A percentile compares a stretch with the other conserved stretches of the same genome.
phyloP scores from a whole-genome alignment of 495 filamentous ascomycete genomes.

The Pyronema omphalodes region DNA sequence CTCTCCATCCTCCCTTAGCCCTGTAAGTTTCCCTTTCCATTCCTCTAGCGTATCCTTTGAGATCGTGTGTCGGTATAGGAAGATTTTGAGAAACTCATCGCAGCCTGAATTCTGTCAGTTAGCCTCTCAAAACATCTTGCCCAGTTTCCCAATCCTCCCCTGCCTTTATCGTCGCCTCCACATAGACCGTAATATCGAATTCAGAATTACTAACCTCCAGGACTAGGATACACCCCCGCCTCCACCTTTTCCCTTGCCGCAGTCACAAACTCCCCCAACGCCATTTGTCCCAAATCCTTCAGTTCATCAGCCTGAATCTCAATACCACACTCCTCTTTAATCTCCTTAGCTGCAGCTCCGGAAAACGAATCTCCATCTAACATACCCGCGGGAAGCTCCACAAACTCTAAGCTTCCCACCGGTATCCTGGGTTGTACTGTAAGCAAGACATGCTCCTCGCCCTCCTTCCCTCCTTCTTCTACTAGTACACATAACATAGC shows the following conservation, averaged over 20 bases:
- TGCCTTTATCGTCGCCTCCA: no score
- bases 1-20: conserved; percentile 58
- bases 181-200: no score
- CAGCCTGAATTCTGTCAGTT: conserved; percentile 25
- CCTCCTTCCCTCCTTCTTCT: conserved; percentile 41
- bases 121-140: neutral
- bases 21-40: conserved; percentile 60
- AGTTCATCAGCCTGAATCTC: conserved; percentile 34
- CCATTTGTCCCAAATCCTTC: conserved; percentile 50
- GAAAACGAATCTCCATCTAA: conserved; percentile 65
- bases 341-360: conserved; percentile 64
- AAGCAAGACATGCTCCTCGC: conserved; percentile 52
- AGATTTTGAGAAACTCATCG: conserved; percentile 70
- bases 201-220: conserved; percentile 34
- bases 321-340: conserved; percentile 61
- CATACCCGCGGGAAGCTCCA: conserved; percentile 81
- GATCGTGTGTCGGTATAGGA: conserved; percentile 52
- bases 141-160: no score
- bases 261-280: conserved; percentile 25
- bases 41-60: conserved; percentile 42
- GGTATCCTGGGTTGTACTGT: conserved; percentile 72
- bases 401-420: conserved; percentile 53
- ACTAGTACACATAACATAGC: conserved; percentile 64
- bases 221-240: conserved; percentile 45
- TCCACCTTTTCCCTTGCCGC: conserved; percentile 19